Conservation (phyloP, 1,284 basidiomycete genomes). For the Heterobasidion parviporum region DNA sequence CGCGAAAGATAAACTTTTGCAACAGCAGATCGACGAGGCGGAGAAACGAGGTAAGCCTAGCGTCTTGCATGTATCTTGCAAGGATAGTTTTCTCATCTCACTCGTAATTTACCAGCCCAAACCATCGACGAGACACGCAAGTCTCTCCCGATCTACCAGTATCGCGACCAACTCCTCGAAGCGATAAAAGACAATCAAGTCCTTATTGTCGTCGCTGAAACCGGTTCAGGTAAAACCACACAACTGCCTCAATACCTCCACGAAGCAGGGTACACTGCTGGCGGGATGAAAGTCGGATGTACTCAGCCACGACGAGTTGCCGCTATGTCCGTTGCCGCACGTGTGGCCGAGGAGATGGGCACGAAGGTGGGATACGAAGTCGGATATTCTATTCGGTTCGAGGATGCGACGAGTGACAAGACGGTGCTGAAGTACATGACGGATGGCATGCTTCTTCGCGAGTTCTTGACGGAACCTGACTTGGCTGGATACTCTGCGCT, state of each 20-base stretch:
- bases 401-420: slow-evolving; percentile 98
- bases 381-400: slow-evolving; percentile 98
- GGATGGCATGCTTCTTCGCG: slow-evolving; percentile 94
- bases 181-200: slow-evolving; percentile 91
- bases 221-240: slow-evolving; percentile 96
- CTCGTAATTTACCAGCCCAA: slow-evolving; percentile 44
- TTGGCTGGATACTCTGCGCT: slow-evolving; percentile 87
- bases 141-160: slow-evolving; percentile 83
- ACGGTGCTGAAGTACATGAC: slow-evolving; percentile 98
- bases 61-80: neutral
- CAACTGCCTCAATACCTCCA: slow-evolving; percentile 97
- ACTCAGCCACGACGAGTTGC: slow-evolving; percentile 98
- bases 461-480: slow-evolving; percentile 94
- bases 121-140: slow-evolving; percentile 89
- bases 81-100: neutral
- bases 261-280: slow-evolving; percentile 90
- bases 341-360: slow-evolving; percentile 98
- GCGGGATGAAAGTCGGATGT: slow-evolving; percentile 89
- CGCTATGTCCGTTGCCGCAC: slow-evolving; percentile 98
- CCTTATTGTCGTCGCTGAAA: slow-evolving; percentile 88
- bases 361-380: slow-evolving; percentile 95
- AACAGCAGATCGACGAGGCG: slow-evolving; percentile 87
- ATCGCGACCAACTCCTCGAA: slow-evolving; percentile 79
- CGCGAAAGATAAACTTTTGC: slow-evolving; percentile 80
- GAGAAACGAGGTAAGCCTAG: slow-evolving; percentile 72